These are phyloP conservation scores for Nosema muscidifuracis DNA, from an alignment of 371 early-diverging fungal species.

Conservation along the genomic window DNA sequence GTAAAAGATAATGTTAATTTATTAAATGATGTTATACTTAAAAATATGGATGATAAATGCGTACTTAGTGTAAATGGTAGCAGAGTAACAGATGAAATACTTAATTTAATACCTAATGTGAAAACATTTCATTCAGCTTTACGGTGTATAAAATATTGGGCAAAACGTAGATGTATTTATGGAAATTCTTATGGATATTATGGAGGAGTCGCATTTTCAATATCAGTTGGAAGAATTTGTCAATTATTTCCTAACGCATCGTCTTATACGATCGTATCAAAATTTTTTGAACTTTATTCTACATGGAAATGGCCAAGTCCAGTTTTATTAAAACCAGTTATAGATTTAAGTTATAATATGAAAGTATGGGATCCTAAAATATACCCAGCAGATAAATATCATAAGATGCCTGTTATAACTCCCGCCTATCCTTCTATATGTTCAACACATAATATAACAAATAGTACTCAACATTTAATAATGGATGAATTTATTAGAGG, in stretches of 20 bases:
- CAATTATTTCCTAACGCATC: slow-evolving; percentile 90
- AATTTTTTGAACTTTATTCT: slow-evolving; percentile 79
- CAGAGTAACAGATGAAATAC: slow-evolving; percentile 91
- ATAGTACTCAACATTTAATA: slow-evolving; percentile 76
- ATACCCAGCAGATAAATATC: slow-evolving; percentile 76
- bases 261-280: slow-evolving; percentile 72
- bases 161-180: slow-evolving; percentile 81
- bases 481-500: slow-evolving; percentile 70
- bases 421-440: slow-evolving; percentile 99
- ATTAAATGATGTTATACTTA: slow-evolving; percentile 73
- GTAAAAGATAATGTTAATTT: slow-evolving; percentile 80
- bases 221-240: slow-evolving; percentile 88
- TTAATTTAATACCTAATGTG: slow-evolving; percentile 84
- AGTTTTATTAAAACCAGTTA: slow-evolving; percentile 78
- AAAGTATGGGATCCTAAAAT: slow-evolving; percentile 93
- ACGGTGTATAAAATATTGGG: slow-evolving; percentile 94
- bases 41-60: slow-evolving; percentile 80
- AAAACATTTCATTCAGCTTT: slow-evolving; percentile 78
- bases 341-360: slow-evolving; percentile 78
- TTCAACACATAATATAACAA: slow-evolving; percentile 91
- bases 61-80: slow-evolving; percentile 90
- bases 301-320: slow-evolving; percentile 97
- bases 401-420: slow-evolving; percentile 97
- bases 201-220: slow-evolving; percentile 99
- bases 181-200: slow-evolving; percentile 94